These are phyloP conservation scores for Venturia nashicola DNA, from an alignment of 2,329 filamentous ascomycete genomes.

Conservation along the genomic window DNA sequence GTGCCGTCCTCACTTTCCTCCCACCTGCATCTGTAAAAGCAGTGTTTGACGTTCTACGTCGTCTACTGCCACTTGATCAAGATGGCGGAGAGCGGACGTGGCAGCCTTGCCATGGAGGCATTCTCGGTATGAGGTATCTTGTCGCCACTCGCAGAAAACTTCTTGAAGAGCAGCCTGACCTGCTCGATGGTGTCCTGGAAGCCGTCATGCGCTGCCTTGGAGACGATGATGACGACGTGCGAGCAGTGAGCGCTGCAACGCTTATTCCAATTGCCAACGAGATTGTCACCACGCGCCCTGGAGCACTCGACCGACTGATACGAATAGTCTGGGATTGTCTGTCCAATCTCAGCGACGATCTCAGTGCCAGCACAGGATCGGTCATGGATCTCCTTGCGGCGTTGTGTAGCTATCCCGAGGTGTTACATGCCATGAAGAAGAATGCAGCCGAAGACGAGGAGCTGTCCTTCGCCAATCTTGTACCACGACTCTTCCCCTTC, in stretches of 20 bases:
- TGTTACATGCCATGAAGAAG: slow-evolving; percentile 83
- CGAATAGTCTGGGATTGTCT: slow-evolving; percentile 96
- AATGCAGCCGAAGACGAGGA: slow-evolving; percentile 75
- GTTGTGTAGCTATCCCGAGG: slow-evolving; percentile 85
- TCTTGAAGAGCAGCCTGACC: slow-evolving; percentile 65
- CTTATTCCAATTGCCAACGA: slow-evolving; percentile 92
- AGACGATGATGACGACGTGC: slow-evolving; percentile 87
- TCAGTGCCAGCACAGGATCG: slow-evolving; percentile 92
- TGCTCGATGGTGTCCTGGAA: slow-evolving; percentile 85
- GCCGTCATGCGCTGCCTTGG: slow-evolving; percentile 92
- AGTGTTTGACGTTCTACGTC: slow-evolving; percentile 73
- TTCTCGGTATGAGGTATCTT: slow-evolving; percentile 91
- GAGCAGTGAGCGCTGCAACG: slow-evolving; percentile 94
- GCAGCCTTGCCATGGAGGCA: slow-evolving; percentile 95
- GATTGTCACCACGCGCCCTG: slow-evolving; percentile 74
- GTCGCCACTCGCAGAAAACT: slow-evolving; percentile 92
- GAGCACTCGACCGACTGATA: slow-evolving; percentile 68
- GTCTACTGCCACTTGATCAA: slow-evolving; percentile 61
- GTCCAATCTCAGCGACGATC: slow-evolving; percentile 89
- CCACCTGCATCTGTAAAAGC: slow-evolving; percentile 66
- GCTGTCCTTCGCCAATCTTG: slow-evolving; percentile 81
- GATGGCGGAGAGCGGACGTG: slow-evolving; percentile 37
- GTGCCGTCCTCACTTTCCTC: slow-evolving; percentile 76
- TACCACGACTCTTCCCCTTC: slow-evolving; percentile 91
- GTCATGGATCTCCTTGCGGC: slow-evolving; percentile 98